phyloP scores from a whole-genome alignment of 352 stramenopile genomes.

The Phytophthora pinifolia region DNA sequence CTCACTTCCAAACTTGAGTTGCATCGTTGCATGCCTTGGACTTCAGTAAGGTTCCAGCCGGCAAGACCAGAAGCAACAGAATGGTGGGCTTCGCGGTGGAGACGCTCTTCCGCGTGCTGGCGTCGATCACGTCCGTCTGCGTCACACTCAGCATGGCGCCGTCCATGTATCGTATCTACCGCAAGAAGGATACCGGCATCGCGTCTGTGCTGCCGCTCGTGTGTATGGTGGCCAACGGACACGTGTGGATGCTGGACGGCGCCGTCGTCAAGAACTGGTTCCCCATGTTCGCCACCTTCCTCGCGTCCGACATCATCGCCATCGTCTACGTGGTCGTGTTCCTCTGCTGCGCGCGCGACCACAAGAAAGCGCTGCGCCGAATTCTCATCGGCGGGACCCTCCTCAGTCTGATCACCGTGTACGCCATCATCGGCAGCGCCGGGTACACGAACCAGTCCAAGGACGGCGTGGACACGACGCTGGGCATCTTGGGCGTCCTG shows the following conservation, averaged over 20 bases:
- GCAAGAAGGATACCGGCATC: constrained; percentile 23
- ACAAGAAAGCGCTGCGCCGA: too few species aligned
- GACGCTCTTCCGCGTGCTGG: too few species aligned
- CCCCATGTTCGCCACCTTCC: constrained; percentile 32
- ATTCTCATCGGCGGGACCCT: constrained; percentile 21
- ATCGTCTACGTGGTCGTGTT: constrained; percentile 35
- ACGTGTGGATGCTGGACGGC: constrained; percentile 41
- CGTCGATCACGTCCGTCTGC: too few species aligned
- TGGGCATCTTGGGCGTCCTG: constrained; percentile 24
- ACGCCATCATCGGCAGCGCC: constrained; percentile 26
- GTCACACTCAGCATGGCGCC: too few species aligned
- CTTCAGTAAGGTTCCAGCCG: too few species aligned
- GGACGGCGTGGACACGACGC: constrained; percentile 14
- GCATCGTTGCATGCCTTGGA: too few species aligned
- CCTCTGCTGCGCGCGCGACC: too few species aligned
- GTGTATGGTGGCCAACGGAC: constrained; percentile 29
- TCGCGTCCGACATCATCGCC: constrained; percentile 33
- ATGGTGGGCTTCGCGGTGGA: too few species aligned
- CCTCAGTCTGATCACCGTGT: constrained; percentile 25
- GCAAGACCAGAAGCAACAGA: too few species aligned
- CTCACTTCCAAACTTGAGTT: background rate
- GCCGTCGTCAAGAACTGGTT: constrained; percentile 37
- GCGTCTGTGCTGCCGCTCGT: constrained; percentile 33
- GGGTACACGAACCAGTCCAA: constrained; percentile 24
- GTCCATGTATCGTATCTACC: constrained; percentile 23